Evolutionary conservation across 1,284 basidiomycete species (phyloP), one percentile per base, ranked within the genome.

Genomic region (Farysia itapuensis): DNA sequence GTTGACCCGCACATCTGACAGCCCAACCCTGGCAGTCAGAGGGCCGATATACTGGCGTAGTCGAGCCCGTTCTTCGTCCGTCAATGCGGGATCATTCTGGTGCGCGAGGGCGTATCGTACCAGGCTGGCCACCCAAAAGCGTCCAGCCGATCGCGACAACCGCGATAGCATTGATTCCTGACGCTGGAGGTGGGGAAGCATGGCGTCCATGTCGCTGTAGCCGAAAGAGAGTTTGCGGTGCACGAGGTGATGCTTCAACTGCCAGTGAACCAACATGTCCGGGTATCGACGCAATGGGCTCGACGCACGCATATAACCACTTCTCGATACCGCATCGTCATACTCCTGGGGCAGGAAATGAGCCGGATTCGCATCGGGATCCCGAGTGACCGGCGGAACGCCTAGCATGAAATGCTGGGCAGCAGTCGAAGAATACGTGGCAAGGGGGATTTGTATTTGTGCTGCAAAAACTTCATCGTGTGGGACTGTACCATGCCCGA

Each of bases 231-330:
- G 16, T 5, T 24, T 25, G 4, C 22, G 15, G 13, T 42, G 42
- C 1, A 56, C 31, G 11, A 96, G 78, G 2, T 83, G 83, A 36
- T 85, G 80, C 75, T 96, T 94, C 77, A 99, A 84, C 77, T 97
- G 93, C 90, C 92, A 99, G 79, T 98, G 95, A 8, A 81, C 79
- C 5, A 95, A 74, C 64, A 97, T 78, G 78, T 99, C 95, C 30
- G 81, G 78, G 77, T 86, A 96, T 18, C 95, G 83, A 32, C 95
- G 82, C 36, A 99, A 79, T 0, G 95, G 95, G 3, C 86, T 89
- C 1, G 95, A 97, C 4, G 84, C 85, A n/a, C 89, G 84, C 9
- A 82, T 78, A 75, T 99, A 98, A 9, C 72, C 73, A 13, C 54
- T 43, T 4, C 15, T 2, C 0, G 40, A 40, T 2, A 74, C 35